These are phyloP conservation scores for Blastobotrys indianensis DNA, from an alignment of 1,139 yeast genomes.

Conservation along the genomic window DNA sequence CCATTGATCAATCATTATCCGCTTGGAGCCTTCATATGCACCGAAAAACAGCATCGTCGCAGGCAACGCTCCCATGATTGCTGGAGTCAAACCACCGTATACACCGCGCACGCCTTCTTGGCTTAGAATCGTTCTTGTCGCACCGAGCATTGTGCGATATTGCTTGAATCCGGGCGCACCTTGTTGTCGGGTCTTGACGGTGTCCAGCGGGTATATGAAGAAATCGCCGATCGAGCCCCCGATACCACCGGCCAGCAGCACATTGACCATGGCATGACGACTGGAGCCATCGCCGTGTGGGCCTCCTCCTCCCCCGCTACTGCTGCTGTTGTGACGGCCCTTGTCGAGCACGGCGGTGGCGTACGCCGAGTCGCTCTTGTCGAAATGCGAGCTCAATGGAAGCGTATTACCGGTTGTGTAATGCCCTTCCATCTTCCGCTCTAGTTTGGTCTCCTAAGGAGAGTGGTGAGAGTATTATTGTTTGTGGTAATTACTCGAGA, in stretches of 20 bases:
- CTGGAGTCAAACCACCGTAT: conserved; percentile 90
- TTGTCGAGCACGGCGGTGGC: neutral
- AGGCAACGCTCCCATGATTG: conserved; percentile 79
- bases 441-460: neutral
- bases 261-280: conserved; percentile 17
- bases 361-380: neutral
- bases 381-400: conserved; percentile 8
- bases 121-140: conserved; percentile 61
- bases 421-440: conserved; percentile 7
- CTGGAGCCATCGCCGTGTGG: neutral
- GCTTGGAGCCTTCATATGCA: conserved; percentile 76
- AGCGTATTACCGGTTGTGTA: conserved; percentile 11
- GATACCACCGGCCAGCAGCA: conserved; percentile 69
- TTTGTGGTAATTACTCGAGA: no score
- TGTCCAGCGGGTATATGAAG: conserved; percentile 89
- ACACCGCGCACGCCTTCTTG: conserved; percentile 88
- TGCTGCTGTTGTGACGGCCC: neutral
- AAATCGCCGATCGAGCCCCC: conserved; percentile 95
- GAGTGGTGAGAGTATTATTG: no score
- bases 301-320: neutral
- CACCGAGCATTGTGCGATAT: conserved; percentile 62
- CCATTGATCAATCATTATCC: conserved; percentile 56
- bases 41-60: conserved; percentile 90
- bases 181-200: conserved; percentile 95
- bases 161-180: conserved; percentile 69